phyloP scores from a whole-genome alignment of 352 stramenopile genomes.

The Globisporangium carolinianum region DNA sequence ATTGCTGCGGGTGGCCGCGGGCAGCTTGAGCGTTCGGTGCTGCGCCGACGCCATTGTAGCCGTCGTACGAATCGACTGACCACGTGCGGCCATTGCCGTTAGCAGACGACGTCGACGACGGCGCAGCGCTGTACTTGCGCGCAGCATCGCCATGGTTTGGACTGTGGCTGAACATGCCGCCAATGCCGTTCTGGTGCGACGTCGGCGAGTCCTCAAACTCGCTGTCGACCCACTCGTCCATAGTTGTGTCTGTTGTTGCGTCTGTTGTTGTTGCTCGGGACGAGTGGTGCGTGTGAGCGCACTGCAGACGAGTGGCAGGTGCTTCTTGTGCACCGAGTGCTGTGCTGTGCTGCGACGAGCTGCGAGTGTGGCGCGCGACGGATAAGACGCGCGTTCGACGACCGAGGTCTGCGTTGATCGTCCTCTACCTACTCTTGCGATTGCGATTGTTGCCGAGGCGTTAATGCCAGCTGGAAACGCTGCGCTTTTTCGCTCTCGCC shows the following conservation, averaged over 20 bases:
- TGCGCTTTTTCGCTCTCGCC: no score
- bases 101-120: conserved; percentile 2
- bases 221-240: conserved; percentile 62
- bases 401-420: no score
- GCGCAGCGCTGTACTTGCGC: conserved; percentile 5
- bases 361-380: no score
- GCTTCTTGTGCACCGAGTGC: no score
- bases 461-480: no score
- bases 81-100: conserved; percentile 24
- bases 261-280: no score
- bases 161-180: conserved; percentile 68
- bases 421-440: no score
- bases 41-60: conserved; percentile 5
- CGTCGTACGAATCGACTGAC: conserved; percentile 27
- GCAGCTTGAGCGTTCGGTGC: conserved; percentile 3
- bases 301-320: no score
- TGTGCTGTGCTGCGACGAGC: no score
- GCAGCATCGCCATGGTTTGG: conserved; percentile 31
- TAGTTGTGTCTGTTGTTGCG: neutral
- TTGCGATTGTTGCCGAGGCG: no score
- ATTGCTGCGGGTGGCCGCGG: conserved; percentile 11
- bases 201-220: conserved; percentile 67
- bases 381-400: no score
- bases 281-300: no score
- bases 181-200: conserved; percentile 48